phyloP scores from a whole-genome alignment of 1,284 basidiomycete genomes.

The Boletellus deceptivus region DNA sequence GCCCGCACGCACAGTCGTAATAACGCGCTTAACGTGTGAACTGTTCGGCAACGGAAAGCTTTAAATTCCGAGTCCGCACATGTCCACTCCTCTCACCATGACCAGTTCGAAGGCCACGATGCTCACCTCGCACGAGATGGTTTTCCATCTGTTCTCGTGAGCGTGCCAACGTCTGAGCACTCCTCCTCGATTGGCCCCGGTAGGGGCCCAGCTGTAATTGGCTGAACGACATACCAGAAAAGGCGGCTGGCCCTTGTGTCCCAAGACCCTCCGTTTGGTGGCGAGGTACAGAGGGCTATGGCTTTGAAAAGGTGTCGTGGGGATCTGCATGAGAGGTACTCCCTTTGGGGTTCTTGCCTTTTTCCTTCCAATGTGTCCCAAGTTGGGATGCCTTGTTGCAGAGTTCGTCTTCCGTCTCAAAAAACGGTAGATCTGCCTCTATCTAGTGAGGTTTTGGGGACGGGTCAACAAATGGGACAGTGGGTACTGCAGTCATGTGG shows the following conservation, averaged over 20 bases:
- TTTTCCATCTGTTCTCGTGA: conserved; percentile 20
- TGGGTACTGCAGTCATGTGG: neutral
- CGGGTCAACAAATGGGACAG: neutral
- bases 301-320: conserved; percentile 31
- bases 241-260: conserved; percentile 8
- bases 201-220: conserved; percentile 28
- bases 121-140: conserved; percentile 25
- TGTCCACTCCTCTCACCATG: neutral
- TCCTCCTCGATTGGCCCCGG: conserved; percentile 33
- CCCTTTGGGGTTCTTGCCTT: neutral
- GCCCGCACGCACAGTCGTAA: too few species aligned
- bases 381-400: conserved; percentile 10
- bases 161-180: conserved; percentile 37
- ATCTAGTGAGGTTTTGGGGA: neutral
- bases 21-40: too few species aligned
- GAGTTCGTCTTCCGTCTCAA: neutral
- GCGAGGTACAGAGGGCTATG: conserved; percentile 20
- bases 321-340: conserved; percentile 12
- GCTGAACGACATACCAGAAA: conserved; percentile 33
- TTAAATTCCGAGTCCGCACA: neutral
- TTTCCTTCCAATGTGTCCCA: conserved; percentile 10
- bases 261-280: conserved; percentile 23
- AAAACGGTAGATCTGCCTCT: conserved; percentile 2
- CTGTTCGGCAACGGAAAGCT: too few species aligned
- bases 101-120: conserved; percentile 33